These are phyloP conservation scores for Candida gorgasii DNA, from an alignment of 805 yeast genomes.

Conservation along the genomic window DNA sequence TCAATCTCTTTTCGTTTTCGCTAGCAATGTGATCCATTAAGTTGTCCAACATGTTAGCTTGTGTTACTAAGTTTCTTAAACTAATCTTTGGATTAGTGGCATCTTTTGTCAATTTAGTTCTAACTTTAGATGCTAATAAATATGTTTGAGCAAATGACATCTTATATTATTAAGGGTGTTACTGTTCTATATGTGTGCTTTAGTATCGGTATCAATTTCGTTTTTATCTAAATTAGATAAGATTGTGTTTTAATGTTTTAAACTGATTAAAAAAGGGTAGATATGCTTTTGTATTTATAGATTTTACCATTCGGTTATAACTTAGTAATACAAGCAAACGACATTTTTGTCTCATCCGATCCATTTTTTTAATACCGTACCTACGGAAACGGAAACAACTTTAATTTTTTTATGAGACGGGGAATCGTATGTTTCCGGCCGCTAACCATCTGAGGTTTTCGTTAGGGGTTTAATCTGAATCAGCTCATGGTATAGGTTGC, in stretches of 20 bases:
- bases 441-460: neutral
- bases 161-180: neutral
- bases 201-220: neutral
- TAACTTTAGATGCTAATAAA: constrained; percentile 63
- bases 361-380: constrained; percentile 7
- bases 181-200: too few relatives aligned
- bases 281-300: constrained; percentile 4
- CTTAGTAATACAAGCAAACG: constrained; percentile 9
- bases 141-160: constrained; percentile 54
- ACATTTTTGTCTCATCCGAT: constrained; percentile 9
- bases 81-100: constrained; percentile 59
- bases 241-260: neutral
- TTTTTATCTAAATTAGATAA: too few relatives aligned
- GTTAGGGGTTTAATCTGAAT: neutral
- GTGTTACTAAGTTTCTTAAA: constrained; percentile 60
- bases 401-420: neutral
- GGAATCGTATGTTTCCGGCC: neutral
- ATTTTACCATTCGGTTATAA: constrained; percentile 5
- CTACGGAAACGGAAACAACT: constrained; percentile 8
- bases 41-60: constrained; percentile 69
- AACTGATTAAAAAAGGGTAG: neutral
- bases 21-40: constrained; percentile 53
- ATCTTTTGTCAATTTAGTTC: constrained; percentile 61
- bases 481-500: neutral
- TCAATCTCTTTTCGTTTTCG: constrained; percentile 28